Conservation (phyloP, 208 protist species). For the Entamoeba dispar region DNA sequence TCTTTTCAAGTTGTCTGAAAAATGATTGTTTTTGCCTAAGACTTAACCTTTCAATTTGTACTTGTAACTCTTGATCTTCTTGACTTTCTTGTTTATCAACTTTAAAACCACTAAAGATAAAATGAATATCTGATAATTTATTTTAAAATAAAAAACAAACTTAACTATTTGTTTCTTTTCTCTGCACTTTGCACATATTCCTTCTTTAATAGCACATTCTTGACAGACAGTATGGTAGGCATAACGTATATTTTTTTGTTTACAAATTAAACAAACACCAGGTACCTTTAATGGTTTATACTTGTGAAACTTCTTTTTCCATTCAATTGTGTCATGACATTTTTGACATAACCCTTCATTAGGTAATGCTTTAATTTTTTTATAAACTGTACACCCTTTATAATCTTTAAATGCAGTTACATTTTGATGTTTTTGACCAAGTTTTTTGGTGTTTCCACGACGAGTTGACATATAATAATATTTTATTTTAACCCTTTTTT, state of each 20-base stretch:
- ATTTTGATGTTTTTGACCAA: slow-evolving; percentile 27
- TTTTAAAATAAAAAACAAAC: not conserved
- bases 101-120: not conserved
- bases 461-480: not conserved
- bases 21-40: not conserved
- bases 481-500: not conserved
- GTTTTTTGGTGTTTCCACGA: not conserved
- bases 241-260: slow-evolving; percentile 31
- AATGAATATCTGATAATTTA: no score
- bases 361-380: slow-evolving; percentile 35
- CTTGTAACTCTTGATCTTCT: not conserved
- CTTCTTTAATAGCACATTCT: slow-evolving; percentile 21
- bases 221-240: slow-evolving; percentile 46
- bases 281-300: slow-evolving; percentile 46
- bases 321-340: slow-evolving; percentile 45
- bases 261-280: slow-evolving; percentile 32
- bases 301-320: slow-evolving; percentile 47
- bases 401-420: slow-evolving; percentile 41
- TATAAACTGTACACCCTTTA: slow-evolving; percentile 38
- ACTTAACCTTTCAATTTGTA: not conserved
- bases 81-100: not conserved
- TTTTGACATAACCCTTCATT: slow-evolving; percentile 38
- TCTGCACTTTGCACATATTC: slow-evolving; percentile 43
- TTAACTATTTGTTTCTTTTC: slow-evolving; percentile 2
- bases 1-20: not conserved